phyloP scores from a whole-genome alignment of 1,284 basidiomycete species.

The Malassezia psittaci region DNA sequence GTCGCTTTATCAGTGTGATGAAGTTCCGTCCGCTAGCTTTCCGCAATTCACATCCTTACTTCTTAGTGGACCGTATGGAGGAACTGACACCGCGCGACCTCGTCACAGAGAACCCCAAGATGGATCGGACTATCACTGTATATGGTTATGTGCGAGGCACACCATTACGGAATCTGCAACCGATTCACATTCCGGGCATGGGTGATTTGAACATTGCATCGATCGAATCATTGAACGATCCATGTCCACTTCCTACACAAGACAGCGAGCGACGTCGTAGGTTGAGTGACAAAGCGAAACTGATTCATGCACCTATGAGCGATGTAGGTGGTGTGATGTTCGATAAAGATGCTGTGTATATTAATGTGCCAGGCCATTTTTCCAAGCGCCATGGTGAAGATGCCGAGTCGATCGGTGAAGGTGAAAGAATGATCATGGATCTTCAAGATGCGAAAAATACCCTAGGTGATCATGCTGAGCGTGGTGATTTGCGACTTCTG shows the following conservation, averaged over 20 bases:
- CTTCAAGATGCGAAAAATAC: constrained; percentile 77
- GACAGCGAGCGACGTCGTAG: constrained; percentile 86
- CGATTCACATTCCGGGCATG: constrained; percentile 85
- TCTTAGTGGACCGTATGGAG: constrained; percentile 89
- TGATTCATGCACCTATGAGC: constrained; percentile 96
- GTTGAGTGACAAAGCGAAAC: constrained; percentile 86
- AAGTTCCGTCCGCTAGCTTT: constrained; percentile 97
- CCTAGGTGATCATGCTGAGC: constrained; percentile 70
- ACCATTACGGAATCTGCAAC: constrained; percentile 56
- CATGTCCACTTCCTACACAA: constrained; percentile 82
- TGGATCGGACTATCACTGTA: constrained; percentile 77
- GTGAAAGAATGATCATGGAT: constrained; percentile 93
- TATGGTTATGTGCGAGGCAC: constrained; percentile 76
- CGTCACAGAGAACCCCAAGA: constrained; percentile 72
- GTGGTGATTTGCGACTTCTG: constrained; percentile 75
- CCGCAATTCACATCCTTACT: constrained; percentile 86
- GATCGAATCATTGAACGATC: constrained; percentile 71
- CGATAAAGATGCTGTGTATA: constrained; percentile 96
- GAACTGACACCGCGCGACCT: constrained; percentile 83
- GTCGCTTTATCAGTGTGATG: constrained; percentile 85
- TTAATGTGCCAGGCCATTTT: constrained; percentile 92
- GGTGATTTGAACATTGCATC: constrained; percentile 68
- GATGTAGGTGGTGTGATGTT: constrained; percentile 94
- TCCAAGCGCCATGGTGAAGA: constrained; percentile 52
- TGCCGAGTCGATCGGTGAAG: constrained; percentile 58